phyloP scores from a whole-genome alignment of 2,329 filamentous ascomycete species.

The Epicoccum nigrum region DNA sequence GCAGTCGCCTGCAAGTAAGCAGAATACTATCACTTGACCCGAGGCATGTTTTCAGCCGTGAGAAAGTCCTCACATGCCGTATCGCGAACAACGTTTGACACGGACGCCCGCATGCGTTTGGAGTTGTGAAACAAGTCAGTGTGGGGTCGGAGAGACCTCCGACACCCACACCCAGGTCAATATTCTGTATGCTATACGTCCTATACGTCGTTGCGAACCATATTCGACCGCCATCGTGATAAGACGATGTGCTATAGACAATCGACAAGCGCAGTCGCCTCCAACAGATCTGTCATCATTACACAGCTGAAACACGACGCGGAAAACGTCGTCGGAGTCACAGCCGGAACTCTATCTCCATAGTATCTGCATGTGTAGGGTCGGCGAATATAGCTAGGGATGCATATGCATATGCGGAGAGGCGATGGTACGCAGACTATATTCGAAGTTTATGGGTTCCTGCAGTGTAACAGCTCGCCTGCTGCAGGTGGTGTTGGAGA shows the following conservation, averaged over 20 bases:
- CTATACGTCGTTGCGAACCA: too few relatives aligned
- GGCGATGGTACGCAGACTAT: constrained; percentile 1
- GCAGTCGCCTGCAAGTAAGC: too few relatives aligned
- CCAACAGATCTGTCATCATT: neutral
- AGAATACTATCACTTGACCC: too few relatives aligned
- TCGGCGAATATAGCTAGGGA: neutral
- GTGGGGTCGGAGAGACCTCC: neutral
- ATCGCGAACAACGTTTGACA: too few relatives aligned
- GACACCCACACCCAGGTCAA: neutral
- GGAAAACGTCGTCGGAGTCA: too few relatives aligned
- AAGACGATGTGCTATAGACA: too few relatives aligned
- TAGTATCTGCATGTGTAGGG: constrained; percentile 2
- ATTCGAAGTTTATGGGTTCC: neutral
- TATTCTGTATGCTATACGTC: neutral
- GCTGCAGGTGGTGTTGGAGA: neutral
- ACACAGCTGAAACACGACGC: constrained; percentile 4
- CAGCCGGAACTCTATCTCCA: constrained; percentile 4
- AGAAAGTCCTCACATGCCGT: too few relatives aligned
- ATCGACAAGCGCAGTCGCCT: neutral
- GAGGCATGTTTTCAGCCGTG: too few relatives aligned
- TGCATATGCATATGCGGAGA: neutral
- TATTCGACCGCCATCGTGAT: too few relatives aligned
- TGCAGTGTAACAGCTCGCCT: neutral
- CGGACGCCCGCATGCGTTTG: too few relatives aligned
- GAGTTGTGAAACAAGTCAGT: neutral